Base-by-base conservation (phyloP, 1,139 yeast species). In the Arxiozyma slooffiae region DNA sequence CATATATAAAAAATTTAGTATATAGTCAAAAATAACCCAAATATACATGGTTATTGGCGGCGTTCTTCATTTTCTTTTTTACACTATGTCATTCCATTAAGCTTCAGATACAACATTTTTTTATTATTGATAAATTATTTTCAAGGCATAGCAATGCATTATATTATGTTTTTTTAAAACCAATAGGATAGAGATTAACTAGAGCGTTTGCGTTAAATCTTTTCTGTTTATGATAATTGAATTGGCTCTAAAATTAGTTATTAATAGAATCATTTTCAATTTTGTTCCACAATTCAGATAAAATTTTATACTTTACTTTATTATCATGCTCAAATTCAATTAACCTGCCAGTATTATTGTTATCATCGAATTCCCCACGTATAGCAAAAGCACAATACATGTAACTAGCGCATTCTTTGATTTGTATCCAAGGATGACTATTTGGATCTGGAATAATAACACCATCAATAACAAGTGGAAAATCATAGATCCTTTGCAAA, bases 401-500 rank as follows among this genome's bases (percentile, higher is more conserved):
- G 51, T 63, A 66, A 16, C 56, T 57, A 7, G 55, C 46, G 48
- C 69, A 67, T 48, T 64, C 68, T 5, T 53, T 52, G 7, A 58
- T 54, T 48, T 64, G 65, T 37, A 57, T 23, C 68, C 68, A 67
- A 17, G 61, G 59, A 17, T 51, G 46, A 7, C 51, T 48, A 1
- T 48, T 41, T 20, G 55, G 51, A 37, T 52, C 56, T 3, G 57
- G 57, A 1, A 50, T 44, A 20, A 54, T 49, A 11, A 50, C 23
- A 3, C 50, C 57, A 22, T 56, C 60, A 30, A 68, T 62, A 1
- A 47, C 46, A 16, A 68, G 42, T 6, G 63, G 59, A n/a, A 55
- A 52, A 22, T 57, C 51, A 49, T 61, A 64, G 17, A 76, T 59
- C 51, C 72, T 76, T 45, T 61, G 53, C 39, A 61, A 51, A 1